Conservation (phyloP, 352 stramenopile species). For the Globisporangium acanthophoron region DNA sequence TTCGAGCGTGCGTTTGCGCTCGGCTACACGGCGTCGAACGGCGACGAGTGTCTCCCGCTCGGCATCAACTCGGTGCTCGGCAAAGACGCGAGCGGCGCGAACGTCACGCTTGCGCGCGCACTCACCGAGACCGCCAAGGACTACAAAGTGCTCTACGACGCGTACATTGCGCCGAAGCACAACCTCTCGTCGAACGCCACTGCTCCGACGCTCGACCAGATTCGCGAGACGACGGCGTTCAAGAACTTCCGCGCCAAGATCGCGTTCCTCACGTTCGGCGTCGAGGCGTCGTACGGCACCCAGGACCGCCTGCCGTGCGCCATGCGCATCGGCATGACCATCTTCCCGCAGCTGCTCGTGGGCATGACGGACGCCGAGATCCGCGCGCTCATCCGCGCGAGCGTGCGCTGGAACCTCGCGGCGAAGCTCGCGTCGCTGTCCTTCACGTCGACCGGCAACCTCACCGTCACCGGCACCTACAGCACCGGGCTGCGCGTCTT, state of each 20-base stretch:
- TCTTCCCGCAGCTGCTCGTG: slow-evolving; percentile 48
- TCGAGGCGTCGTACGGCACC: slow-evolving; percentile 42
- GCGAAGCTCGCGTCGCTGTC: slow-evolving; percentile 28
- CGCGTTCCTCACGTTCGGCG: slow-evolving; percentile 33
- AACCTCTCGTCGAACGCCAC: slow-evolving; percentile 21
- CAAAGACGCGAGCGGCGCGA: slow-evolving; percentile 28
- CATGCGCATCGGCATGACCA: slow-evolving; percentile 42
- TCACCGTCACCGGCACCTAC: slow-evolving; percentile 37
- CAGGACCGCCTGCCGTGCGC: slow-evolving; percentile 32
- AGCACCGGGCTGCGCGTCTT: slow-evolving; percentile 50
- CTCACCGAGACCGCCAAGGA: slow-evolving; percentile 27
- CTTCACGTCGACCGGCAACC: slow-evolving; percentile 33
- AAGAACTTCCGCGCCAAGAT: slow-evolving; percentile 62
- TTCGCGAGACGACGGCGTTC: slow-evolving; percentile 37
- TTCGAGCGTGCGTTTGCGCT: slow-evolving; percentile 43
- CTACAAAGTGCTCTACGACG: slow-evolving; percentile 49
- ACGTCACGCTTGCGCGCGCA: slow-evolving; percentile 34
- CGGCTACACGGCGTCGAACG: slow-evolving; percentile 42
- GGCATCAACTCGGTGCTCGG: slow-evolving; percentile 41
- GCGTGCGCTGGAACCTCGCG: slow-evolving; percentile 43
- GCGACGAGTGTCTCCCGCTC: slow-evolving; percentile 37
- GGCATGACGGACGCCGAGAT: slow-evolving; percentile 54
- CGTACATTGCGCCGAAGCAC: slow-evolving; percentile 42
- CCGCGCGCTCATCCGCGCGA: slow-evolving; percentile 34
- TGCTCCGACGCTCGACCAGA: slow-evolving; percentile 20